Evolutionary conservation across 2,329 filamentous ascomycete species (phyloP), one percentile per base, ranked within the genome.

Genomic region (Raffaelea ambrosiae): DNA sequence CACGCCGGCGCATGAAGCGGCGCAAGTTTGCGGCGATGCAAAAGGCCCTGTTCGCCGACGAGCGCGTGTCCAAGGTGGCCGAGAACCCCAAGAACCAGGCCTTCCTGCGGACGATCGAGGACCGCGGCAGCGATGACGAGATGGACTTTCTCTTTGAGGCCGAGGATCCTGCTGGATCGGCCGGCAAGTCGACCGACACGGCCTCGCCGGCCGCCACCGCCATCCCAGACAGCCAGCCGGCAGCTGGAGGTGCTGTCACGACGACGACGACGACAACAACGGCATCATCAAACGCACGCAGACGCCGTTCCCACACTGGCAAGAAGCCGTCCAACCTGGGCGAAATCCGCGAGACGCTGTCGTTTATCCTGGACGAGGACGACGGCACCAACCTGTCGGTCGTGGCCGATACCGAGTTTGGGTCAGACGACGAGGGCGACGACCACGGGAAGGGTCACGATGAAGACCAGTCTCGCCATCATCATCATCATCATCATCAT

Each of bases 11-110:
- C 44, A 81, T 85, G 71, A 95, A 94, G 71, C 84, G 88, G 46
- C 77, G 83, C 36, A 88, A 96, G 59, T 95, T 95, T 64, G 86
- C 86, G 33, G 87, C 88, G 67, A 94, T 95, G 85, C 85, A 89
- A 48, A 89, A 88, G 63, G 86, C 90, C 7, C 74, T 98, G 9
- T 77, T 95, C 42, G 76, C 86, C 21, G 90, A 97, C 59, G 90
- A 95, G 63, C 88, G 88, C 35, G 81, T 98, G 57, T 88, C 86
- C 61, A 90, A 91, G 64, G 88, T 97, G 53, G 89, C 88, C 31
- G 82, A 88, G 61, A 89, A 94, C 58, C 87, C 87, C 2, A 90
- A 91, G 61, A 91, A 89, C 61, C 77, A 85, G 52, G 93, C 93
- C 0, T 98, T 98, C 69, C 75, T 98, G 56, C 83, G 82, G 54